Conservation (phyloP, 2,329 filamentous ascomycete species). For the Cryphonectria japonica region DNA sequence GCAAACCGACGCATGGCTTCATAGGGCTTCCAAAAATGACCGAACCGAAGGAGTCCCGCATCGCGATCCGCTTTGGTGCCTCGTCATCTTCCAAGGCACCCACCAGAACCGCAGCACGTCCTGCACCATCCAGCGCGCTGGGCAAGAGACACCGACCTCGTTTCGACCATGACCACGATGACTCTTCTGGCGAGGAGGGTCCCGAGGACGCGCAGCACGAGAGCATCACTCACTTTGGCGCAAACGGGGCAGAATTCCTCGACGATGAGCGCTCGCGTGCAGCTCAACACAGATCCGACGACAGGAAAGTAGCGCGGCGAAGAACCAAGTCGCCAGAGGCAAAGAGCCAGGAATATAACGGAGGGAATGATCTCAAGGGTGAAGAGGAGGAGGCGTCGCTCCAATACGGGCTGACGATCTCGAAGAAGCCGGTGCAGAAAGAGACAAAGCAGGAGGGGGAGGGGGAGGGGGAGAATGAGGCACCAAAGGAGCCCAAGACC, state of each 20-base stretch:
- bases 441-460: constrained; percentile 46
- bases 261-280: constrained; percentile 10
- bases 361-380: constrained; percentile 34
- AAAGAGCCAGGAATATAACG: not conserved
- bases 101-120: constrained; percentile 36
- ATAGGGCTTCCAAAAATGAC: constrained; percentile 39
- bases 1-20: not conserved
- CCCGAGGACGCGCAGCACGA: constrained; percentile 18
- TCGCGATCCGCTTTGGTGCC: constrained; percentile 54
- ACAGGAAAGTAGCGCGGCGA: constrained; percentile 12
- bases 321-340: constrained; percentile 9
- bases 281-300: constrained; percentile 4
- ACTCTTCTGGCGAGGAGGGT: constrained; percentile 38
- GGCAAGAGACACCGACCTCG: constrained; percentile 53
- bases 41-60: constrained; percentile 43
- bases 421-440: constrained; percentile 34
- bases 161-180: constrained; percentile 50
- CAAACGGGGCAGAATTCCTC: constrained; percentile 26
- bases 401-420: constrained; percentile 43
- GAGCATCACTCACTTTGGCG: constrained; percentile 29
- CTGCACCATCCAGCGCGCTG: constrained; percentile 47
- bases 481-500: constrained; percentile 30
- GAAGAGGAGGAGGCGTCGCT: constrained; percentile 42
- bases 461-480: constrained; percentile 29
- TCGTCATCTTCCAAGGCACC: constrained; percentile 33